These are phyloP conservation scores for Chalciporus pseudorubinellus DNA, from an alignment of 768 basidiomycete species.

Conservation along the genomic window DNA sequence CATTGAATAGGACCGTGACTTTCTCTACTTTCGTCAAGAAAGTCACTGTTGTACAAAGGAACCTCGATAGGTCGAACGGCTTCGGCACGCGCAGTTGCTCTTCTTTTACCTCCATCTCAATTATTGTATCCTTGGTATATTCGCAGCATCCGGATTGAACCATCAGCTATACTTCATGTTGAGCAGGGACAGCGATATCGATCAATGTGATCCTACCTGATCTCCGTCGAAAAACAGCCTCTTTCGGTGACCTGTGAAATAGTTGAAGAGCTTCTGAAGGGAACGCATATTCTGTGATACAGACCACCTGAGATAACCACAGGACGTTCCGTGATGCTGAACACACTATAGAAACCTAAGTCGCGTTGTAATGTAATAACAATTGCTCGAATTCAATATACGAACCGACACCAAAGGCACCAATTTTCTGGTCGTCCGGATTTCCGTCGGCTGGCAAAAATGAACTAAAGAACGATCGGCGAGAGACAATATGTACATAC, in stretches of 20 bases:
- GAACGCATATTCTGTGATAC: not conserved
- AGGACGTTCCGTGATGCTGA: slow-evolving; percentile 29
- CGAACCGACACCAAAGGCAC: slow-evolving; percentile 40
- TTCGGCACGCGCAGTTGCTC: slow-evolving; percentile 39
- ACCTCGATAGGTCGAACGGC: slow-evolving; percentile 45
- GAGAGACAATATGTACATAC: not conserved
- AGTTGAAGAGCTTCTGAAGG: not conserved
- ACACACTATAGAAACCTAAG: slow-evolving; percentile 28
- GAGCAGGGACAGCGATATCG: not conserved
- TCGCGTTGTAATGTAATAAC: not conserved
- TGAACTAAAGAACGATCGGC: not conserved
- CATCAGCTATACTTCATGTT: not conserved
- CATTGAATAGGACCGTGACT: slow-evolving; percentile 5
- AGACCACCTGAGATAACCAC: slow-evolving; percentile 24
- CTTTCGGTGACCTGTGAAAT: not conserved
- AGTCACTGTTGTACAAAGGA: slow-evolving; percentile 46
- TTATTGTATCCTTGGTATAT: slow-evolving; percentile 38
- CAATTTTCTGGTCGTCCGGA: slow-evolving; percentile 52
- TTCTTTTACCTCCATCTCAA: slow-evolving; percentile 47
- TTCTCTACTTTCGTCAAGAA: slow-evolving; percentile 44
- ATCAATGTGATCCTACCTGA: slow-evolving; percentile 5
- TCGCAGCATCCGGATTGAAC: not conserved
- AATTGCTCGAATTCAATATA: not conserved
- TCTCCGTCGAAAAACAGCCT: slow-evolving; percentile 7
- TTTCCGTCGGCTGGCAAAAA: slow-evolving; percentile 44